phyloP scores from a whole-genome alignment of 2,329 filamentous ascomycete genomes.

The Pleurostoma richardsiae region DNA sequence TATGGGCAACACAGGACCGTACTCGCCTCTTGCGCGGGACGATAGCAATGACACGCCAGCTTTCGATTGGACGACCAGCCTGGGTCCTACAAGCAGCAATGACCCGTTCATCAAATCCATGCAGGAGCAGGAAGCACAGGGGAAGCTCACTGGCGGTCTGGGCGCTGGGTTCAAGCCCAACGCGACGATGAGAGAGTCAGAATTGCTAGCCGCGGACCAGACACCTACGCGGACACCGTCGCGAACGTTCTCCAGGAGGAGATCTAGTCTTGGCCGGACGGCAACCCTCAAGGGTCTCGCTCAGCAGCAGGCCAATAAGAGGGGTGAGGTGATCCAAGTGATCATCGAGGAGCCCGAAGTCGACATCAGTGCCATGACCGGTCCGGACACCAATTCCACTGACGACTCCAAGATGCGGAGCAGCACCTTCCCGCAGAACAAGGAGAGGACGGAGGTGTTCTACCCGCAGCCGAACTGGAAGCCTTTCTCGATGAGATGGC shows the following conservation, averaged over 20 bases:
- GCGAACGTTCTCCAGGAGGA: conserved; percentile 34
- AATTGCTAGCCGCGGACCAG: conserved; percentile 37
- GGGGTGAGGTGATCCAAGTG: conserved; percentile 56
- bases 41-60: conserved; percentile 23
- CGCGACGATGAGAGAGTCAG: conserved; percentile 39
- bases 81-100: conserved; percentile 38
- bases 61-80: conserved; percentile 40
- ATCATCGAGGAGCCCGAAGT: conserved; percentile 43
- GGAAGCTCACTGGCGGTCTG: conserved; percentile 52
- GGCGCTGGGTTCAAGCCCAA: conserved; percentile 47
- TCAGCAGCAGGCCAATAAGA: conserved; percentile 54
- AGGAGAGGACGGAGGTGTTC: conserved; percentile 43
- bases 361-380: conserved; percentile 48
- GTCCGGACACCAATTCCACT: conserved; percentile 24
- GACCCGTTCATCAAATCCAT: conserved; percentile 36
- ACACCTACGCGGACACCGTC: conserved; percentile 28
- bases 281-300: conserved; percentile 44
- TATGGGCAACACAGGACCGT: conserved; percentile 24
- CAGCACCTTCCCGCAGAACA: conserved; percentile 29
- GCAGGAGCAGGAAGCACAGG: conserved; percentile 48
- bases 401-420: conserved; percentile 20
- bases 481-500: conserved; percentile 59
- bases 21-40: conserved; percentile 22
- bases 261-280: conserved; percentile 15
- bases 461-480: conserved; percentile 64